Evolutionary conservation across 164 flowering plant species (phyloP), one percentile per base, ranked within the genome.

Genomic region (Annona cherimola): DNA sequence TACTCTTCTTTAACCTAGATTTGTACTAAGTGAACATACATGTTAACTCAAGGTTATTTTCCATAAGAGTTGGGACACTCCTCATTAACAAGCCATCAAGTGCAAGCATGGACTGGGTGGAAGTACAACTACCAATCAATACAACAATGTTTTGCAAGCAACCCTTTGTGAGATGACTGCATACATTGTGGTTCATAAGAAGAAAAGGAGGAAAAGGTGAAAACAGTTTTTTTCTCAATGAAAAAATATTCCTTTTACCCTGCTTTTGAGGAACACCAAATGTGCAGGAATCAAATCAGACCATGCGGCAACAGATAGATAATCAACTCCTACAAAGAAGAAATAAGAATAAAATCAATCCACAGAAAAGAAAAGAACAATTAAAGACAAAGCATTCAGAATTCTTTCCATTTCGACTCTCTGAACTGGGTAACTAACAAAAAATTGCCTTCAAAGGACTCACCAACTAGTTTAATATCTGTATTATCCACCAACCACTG

Each of bases 401-500:
- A n/a, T 16, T 50, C 9, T 50, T 7, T 50, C 57, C 14, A 3
- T 16, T 2, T 2, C 14, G 57, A 50, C 57, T 16, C 2, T 9
- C 57, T 46, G 55, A 6, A 6, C 55, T 46, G 55, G 55, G 12
- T 46, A 46, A 46, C 55, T 46, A 46, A 46, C 45, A 14, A 42
- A 40, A 35, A 3, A 42, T 11, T 7, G 42, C 39, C 18, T 61
- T 6, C 45, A 63, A 26, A 26, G 35, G 35, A 44, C 94, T 84
- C 83, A 95, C 99, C 99, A 74, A 95, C 91, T 74, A 95, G 91
- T 78, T 92, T 92, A 73, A 92, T 87, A 81, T 92, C 98, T 55
- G 98, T 92, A 81, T 95, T 89, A 61, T 92, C 89, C 0, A 90
- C 91, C 79, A 95, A 76, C 97, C 97, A 95, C 77, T 87, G 79